These are phyloP conservation scores for Colletotrichum acutatum DNA, from an alignment of 2,329 filamentous ascomycete species.

Conservation along the genomic window DNA sequence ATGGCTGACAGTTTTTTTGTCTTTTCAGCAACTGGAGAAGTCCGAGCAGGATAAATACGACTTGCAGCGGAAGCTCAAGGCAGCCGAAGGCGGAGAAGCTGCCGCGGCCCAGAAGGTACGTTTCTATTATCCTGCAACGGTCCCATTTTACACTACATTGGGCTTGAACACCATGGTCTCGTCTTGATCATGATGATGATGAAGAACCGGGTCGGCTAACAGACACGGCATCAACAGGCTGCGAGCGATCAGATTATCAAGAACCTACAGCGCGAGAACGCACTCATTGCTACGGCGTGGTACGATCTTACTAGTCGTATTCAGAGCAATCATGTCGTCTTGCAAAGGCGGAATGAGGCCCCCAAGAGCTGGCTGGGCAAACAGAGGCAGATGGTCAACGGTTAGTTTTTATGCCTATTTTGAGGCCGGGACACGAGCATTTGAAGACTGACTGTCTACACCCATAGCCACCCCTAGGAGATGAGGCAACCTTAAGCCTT, in stretches of 20 bases:
- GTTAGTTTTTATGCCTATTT: slow-evolving; percentile 46
- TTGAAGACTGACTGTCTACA: slow-evolving; percentile 2
- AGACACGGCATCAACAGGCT: slow-evolving; percentile 48
- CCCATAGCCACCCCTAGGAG: slow-evolving; percentile 39
- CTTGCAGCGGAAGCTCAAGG: slow-evolving; percentile 65
- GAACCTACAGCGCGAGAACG: slow-evolving; percentile 81
- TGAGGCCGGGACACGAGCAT: background rate
- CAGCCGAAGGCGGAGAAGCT: slow-evolving; percentile 60
- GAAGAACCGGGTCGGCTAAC: background rate
- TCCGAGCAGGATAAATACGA: slow-evolving; percentile 67
- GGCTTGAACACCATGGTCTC: background rate
- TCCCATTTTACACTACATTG: background rate
- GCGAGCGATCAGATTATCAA: slow-evolving; percentile 67
- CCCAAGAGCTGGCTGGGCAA: slow-evolving; percentile 87
- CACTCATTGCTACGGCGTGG: slow-evolving; percentile 85
- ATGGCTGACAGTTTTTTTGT: slow-evolving; percentile 38
- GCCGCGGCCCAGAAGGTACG: slow-evolving; percentile 65
- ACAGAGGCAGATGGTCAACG: slow-evolving; percentile 78
- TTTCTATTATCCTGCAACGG: slow-evolving; percentile 32
- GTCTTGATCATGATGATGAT: background rate
- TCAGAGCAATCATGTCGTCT: slow-evolving; percentile 84
- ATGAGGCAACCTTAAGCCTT: slow-evolving; percentile 16
- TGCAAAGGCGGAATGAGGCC: slow-evolving; percentile 79
- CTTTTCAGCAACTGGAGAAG: slow-evolving; percentile 66
- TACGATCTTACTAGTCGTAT: slow-evolving; percentile 83